Conservation (phyloP, 129 eudicot genomes). For the Flaveria bidentis region DNA sequence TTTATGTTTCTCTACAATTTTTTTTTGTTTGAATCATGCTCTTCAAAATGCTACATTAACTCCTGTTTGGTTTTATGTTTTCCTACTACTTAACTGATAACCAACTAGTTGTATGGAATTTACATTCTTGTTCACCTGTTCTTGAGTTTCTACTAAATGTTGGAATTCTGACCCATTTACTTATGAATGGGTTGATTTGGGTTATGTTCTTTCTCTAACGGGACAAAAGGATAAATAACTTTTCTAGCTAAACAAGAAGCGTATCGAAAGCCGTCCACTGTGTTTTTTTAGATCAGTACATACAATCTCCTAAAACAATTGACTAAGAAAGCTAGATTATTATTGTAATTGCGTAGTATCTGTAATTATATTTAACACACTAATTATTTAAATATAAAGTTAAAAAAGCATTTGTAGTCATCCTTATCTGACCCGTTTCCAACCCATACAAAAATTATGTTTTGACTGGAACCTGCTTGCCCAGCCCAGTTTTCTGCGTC, state of each 20-base stretch:
- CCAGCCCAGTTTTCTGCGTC: background rate
- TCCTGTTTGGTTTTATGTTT: background rate
- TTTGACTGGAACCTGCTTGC: background rate
- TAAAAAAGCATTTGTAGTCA: background rate
- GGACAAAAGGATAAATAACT: background rate
- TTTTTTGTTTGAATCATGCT: background rate
- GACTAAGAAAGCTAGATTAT: background rate
- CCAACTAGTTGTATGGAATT: background rate
- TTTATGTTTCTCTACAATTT: background rate
- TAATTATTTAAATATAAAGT: background rate
- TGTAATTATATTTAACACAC: background rate
- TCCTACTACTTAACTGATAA: background rate
- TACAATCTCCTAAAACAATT: background rate
- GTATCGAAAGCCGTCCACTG: background rate
- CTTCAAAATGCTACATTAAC: constrained; percentile 16
- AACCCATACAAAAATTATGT: background rate
- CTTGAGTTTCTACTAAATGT: background rate
- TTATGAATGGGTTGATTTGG: background rate
- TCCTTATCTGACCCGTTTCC: background rate
- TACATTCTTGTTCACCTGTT: background rate
- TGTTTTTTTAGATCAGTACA: background rate
- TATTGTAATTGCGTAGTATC: background rate
- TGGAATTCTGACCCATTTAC: constrained; percentile 3
- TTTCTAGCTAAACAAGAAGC: background rate
- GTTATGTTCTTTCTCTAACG: background rate